Conservation (phyloP, 1,284 basidiomycete species). For the Schizophyllum commune region DNA sequence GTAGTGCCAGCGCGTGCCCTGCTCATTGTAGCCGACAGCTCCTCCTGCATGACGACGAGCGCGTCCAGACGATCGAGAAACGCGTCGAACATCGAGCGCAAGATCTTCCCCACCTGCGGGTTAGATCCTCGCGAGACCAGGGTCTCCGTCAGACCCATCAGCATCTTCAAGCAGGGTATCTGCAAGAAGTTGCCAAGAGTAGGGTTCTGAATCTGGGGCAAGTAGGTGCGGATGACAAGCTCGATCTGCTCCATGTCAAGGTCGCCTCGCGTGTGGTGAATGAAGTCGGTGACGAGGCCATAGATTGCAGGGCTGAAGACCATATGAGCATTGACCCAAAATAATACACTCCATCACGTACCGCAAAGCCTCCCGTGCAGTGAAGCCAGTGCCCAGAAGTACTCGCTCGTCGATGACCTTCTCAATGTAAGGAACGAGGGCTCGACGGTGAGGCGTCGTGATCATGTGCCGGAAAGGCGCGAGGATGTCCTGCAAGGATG, state of each 20-base stretch:
- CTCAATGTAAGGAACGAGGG: conserved; percentile 82
- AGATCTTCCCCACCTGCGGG: conserved; percentile 62
- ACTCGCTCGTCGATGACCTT: conserved; percentile 89
- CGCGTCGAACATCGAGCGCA: conserved; percentile 70
- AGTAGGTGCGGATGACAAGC: conserved; percentile 80
- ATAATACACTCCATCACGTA: conserved; percentile 22
- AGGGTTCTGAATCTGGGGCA: conserved; percentile 86
- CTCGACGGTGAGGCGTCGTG: conserved; percentile 73
- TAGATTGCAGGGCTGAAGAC: conserved; percentile 70
- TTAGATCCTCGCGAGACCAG: conserved; percentile 58
- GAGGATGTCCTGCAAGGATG: conserved; percentile 69
- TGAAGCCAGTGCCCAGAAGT: conserved; percentile 79
- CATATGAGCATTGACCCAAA: conserved; percentile 2
- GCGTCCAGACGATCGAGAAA: conserved; percentile 85
- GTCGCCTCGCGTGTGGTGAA: conserved; percentile 87
- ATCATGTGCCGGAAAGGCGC: conserved; percentile 92
- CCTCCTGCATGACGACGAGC: conserved; percentile 62
- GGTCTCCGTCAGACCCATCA: conserved; percentile 85
- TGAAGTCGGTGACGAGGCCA: conserved; percentile 87
- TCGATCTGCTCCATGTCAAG: conserved; percentile 76
- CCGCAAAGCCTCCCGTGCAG: conserved; percentile 80
- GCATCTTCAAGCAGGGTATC: conserved; percentile 89
- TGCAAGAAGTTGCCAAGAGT: conserved; percentile 79
- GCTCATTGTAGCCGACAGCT: conserved; percentile 42
- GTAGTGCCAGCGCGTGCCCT: conserved; percentile 40